Evolutionary conservation across 495 filamentous ascomycete genomes (phyloP).

Genomic region (Cercophora scortea): DNA sequence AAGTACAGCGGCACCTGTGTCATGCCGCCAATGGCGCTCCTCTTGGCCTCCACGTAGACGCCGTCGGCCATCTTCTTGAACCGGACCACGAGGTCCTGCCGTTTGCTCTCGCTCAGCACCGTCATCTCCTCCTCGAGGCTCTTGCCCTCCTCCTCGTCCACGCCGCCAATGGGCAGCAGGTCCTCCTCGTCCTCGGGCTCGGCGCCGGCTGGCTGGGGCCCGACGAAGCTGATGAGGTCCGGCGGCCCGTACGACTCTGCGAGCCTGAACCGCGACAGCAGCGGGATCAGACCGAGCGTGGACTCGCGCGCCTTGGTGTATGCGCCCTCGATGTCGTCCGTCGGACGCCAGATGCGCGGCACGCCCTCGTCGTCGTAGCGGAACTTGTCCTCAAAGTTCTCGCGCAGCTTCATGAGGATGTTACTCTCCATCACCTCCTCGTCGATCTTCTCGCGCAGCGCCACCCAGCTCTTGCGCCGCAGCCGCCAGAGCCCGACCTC

Average conservation of each 20-base stretch:
- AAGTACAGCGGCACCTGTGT: conserved; percentile 93
- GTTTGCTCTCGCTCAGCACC: conserved; percentile 79
- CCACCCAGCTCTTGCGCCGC: conserved; percentile 88
- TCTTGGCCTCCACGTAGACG: conserved; percentile 94
- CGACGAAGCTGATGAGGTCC: conserved; percentile 74
- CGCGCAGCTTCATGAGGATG: conserved; percentile 85
- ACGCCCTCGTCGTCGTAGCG: conserved; percentile 94
- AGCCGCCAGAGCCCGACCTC: conserved; percentile 90
- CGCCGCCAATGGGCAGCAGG: conserved; percentile 72
- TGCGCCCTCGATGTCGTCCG: conserved; percentile 91
- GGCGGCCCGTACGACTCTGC: conserved; percentile 63
- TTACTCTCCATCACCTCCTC: conserved; percentile 98
- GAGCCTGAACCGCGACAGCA: conserved; percentile 77
- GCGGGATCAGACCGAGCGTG: conserved; percentile 80
- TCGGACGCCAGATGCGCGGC: conserved; percentile 92
- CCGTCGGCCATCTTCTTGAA: conserved; percentile 98
- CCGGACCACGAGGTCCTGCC: conserved; percentile 79
- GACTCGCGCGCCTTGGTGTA: conserved; percentile 89
- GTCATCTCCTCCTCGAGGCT: conserved; percentile 92
- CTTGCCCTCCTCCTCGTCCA: conserved; percentile 90
- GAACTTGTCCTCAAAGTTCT: conserved; percentile 99
- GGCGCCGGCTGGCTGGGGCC: conserved; percentile 64
- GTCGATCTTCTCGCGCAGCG: conserved; percentile 81
- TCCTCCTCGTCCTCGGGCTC: conserved; percentile 86
- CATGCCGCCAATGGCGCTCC: conserved; percentile 90